These are phyloP conservation scores for Hymenoscyphus salicellus DNA, from an alignment of 2,329 filamentous ascomycete genomes.

Conservation along the genomic window DNA sequence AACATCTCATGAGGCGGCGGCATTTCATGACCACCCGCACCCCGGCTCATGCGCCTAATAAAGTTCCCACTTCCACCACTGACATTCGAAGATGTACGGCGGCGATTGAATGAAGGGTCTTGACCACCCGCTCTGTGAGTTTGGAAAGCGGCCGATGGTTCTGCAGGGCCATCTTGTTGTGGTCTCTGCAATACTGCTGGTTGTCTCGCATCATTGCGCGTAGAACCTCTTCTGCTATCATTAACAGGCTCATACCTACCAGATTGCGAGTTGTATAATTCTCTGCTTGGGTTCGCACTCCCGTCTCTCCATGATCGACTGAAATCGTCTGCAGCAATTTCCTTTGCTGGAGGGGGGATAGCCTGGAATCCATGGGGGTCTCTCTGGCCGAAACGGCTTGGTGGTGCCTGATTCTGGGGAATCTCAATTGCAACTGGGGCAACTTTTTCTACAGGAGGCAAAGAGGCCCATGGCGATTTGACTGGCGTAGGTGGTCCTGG, in stretches of 20 bases:
- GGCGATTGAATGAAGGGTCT: conserved; percentile 66
- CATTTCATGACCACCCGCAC: conserved; percentile 32
- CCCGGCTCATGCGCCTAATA: conserved; percentile 42
- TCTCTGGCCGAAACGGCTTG: conserved; percentile 49
- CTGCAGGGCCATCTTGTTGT: conserved; percentile 63
- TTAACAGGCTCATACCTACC: conserved; percentile 86
- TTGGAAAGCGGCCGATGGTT: conserved; percentile 85
- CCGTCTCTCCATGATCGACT: conserved; percentile 78
- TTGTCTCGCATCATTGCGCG: conserved; percentile 68
- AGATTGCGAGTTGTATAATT: conserved; percentile 93
- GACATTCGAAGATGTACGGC: conserved; percentile 85
- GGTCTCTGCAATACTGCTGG: conserved; percentile 77
- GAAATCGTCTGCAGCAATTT: conserved; percentile 91
- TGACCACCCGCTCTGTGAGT: conserved; percentile 66
- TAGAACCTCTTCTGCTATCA: conserved; percentile 67
- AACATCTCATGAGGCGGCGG: conserved; percentile 38
- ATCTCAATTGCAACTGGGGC: conserved; percentile 65
- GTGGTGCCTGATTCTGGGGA: conserved; percentile 40
- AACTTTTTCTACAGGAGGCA: conserved; percentile 81
- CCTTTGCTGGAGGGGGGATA: conserved; percentile 66
- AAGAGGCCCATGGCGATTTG: conserved; percentile 87
- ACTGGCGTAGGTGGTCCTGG: conserved; percentile 64
- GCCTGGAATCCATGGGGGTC: conserved; percentile 57
- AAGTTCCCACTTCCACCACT: conserved; percentile 78
- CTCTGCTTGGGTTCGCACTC: conserved; percentile 59